Evolutionary conservation across 305 asterid genomes (phyloP).

Genomic region (Fraxinus sp.): DNA sequence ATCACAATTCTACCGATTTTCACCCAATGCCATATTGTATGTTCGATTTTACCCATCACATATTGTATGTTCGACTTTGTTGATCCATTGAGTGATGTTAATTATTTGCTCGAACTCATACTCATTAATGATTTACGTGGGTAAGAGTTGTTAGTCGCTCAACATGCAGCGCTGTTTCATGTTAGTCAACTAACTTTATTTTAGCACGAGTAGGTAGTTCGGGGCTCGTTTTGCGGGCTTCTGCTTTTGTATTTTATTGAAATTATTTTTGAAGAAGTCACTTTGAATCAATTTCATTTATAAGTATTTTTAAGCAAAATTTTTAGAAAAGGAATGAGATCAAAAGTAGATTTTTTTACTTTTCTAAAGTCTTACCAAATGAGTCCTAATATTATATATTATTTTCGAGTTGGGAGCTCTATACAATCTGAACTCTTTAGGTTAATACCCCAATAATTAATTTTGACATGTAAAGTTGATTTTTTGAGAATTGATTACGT

Average conservation of each 20-base stretch:
- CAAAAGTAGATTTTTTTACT: neutral
- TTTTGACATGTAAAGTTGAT: neutral
- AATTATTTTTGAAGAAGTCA: neutral
- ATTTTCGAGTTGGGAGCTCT: neutral
- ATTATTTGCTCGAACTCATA: neutral
- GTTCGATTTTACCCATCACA: neutral
- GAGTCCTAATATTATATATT: neutral
- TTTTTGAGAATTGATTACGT: neutral
- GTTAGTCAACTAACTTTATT: neutral
- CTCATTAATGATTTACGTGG: neutral
- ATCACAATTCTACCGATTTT: neutral
- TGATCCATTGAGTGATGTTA: neutral
- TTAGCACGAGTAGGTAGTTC: neutral
- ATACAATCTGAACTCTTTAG: neutral
- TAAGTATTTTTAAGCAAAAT: neutral
- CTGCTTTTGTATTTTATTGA: neutral
- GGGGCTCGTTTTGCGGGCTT: neutral
- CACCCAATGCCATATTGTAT: slow-evolving; percentile 6
- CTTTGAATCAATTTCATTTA: neutral
- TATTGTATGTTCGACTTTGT: neutral
- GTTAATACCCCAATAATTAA: neutral
- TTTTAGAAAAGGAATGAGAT: neutral
- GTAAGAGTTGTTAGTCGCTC: neutral
- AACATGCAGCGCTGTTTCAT: neutral
- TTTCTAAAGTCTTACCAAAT: neutral